These are phyloP conservation scores for Colletotrichum gigasporum DNA, from an alignment of 2,329 filamentous ascomycete genomes.

Conservation along the genomic window DNA sequence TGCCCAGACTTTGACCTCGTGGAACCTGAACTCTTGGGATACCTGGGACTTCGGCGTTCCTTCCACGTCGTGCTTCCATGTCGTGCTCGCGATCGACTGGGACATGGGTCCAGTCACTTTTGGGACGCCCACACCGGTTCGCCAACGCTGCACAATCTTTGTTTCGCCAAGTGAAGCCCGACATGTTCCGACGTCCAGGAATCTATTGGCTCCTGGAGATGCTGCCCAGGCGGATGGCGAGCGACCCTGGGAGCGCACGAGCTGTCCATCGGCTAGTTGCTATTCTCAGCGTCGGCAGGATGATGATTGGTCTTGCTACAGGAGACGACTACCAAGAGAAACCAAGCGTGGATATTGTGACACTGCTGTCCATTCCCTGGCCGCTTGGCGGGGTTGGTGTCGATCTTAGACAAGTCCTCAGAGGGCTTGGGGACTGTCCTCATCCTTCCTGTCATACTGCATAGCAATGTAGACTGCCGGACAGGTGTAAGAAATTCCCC, in stretches of 20 bases:
- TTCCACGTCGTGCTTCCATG: constrained; percentile 1
- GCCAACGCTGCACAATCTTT: background rate
- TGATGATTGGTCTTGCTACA: background rate
- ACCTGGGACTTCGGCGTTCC: background rate
- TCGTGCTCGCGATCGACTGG: background rate
- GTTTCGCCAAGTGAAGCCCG: constrained; percentile 21
- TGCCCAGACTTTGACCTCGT: constrained; percentile 13
- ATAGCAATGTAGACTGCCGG: constrained; percentile 6
- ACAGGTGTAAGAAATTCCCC: constrained; percentile 6
- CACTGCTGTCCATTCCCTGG: background rate
- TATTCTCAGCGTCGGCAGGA: constrained; percentile 5
- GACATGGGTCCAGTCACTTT: background rate
- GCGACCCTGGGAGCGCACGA: background rate
- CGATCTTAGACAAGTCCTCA: background rate
- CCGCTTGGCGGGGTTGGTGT: constrained; percentile 19
- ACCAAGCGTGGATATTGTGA: constrained; percentile 11
- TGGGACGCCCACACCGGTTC: background rate
- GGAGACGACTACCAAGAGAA: constrained; percentile 7
- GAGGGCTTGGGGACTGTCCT: no score
- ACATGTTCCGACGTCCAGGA: constrained; percentile 27
- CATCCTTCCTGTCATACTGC: background rate
- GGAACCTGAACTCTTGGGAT: background rate
- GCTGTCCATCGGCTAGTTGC: background rate
- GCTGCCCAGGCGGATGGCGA: background rate
- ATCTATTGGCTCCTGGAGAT: background rate